These are phyloP conservation scores for Tolypocladium ovalisporum DNA, from an alignment of 2,329 filamentous ascomycete genomes.

Conservation along the genomic window DNA sequence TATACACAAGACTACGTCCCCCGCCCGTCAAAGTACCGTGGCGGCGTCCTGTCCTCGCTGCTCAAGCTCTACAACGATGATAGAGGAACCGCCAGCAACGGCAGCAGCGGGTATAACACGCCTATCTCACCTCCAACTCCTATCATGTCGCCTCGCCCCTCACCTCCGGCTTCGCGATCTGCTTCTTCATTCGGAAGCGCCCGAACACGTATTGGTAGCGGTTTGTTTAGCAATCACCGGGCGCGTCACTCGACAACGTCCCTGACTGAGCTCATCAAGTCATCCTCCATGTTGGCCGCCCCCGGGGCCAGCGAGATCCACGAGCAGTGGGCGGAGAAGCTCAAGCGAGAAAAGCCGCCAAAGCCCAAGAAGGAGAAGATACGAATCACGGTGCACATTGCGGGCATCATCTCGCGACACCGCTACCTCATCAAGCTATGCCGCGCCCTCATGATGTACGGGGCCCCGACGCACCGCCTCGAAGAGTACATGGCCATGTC, in stretches of 20 bases:
- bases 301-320: slow-evolving; percentile 33
- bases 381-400: slow-evolving; percentile 47
- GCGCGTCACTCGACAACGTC: slow-evolving; percentile 31
- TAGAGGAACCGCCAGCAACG: slow-evolving; percentile 18
- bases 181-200: slow-evolving; percentile 23
- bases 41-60: slow-evolving; percentile 62
- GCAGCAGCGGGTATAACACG: slow-evolving; percentile 29
- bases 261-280: slow-evolving; percentile 40
- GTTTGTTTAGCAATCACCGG: slow-evolving; percentile 30
- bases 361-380: slow-evolving; percentile 26
- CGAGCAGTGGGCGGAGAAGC: slow-evolving; percentile 31
- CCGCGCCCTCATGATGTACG: slow-evolving; percentile 77
- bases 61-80: slow-evolving; percentile 57
- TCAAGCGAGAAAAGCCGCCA: slow-evolving; percentile 25
- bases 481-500: slow-evolving; percentile 92
- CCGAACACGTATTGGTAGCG: slow-evolving; percentile 22
- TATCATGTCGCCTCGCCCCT: slow-evolving; percentile 28
- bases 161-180: slow-evolving; percentile 28
- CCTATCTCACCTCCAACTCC: slow-evolving; percentile 27
- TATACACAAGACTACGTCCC: slow-evolving; percentile 49
- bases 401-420: slow-evolving; percentile 65
- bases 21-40: slow-evolving; percentile 56
- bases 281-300: slow-evolving; percentile 39
- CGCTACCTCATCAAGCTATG: slow-evolving; percentile 78
- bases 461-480: slow-evolving; percentile 80